Percentiles rank a stretch among this genome's conserved stretches.
Evolutionary conservation across 1,284 basidiomycete species (phyloP).

Genomic region (Inonotus obliquus): DNA sequence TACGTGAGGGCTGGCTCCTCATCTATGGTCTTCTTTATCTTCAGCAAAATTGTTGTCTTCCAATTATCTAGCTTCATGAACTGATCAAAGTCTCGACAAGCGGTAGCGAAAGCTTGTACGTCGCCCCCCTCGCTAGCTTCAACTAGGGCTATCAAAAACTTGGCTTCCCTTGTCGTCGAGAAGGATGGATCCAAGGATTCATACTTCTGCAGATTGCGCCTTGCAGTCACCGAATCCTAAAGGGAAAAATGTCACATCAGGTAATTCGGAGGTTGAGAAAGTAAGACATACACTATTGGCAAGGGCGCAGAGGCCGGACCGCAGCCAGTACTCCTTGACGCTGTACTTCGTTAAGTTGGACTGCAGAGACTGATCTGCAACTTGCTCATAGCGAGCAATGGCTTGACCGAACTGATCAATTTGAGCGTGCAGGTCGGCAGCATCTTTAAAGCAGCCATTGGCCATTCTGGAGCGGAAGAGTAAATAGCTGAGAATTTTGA

Average conservation of each 20-base stretch:
- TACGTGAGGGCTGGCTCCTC: slow-evolving; percentile 49
- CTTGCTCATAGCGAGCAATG: slow-evolving; percentile 85
- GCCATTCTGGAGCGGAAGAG: slow-evolving; percentile 65
- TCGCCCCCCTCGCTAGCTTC: slow-evolving; percentile 82
- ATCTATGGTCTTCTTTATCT: slow-evolving; percentile 79
- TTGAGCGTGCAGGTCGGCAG: slow-evolving; percentile 92
- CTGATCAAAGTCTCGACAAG: slow-evolving; percentile 82
- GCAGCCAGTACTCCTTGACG: slow-evolving; percentile 97
- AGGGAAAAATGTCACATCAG: slow-evolving; percentile 6
- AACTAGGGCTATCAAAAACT: slow-evolving; percentile 74
- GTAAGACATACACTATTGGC: slow-evolving; percentile 71
- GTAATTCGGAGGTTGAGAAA: background rate
- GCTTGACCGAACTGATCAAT: slow-evolving; percentile 83
- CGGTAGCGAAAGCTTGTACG: slow-evolving; percentile 71
- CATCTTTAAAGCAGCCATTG: slow-evolving; percentile 93
- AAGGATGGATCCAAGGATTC: slow-evolving; percentile 77
- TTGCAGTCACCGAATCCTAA: slow-evolving; percentile 84
- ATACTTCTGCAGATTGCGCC: slow-evolving; percentile 75
- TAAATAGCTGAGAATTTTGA: slow-evolving; percentile 2
- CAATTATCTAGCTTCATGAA: slow-evolving; percentile 90
- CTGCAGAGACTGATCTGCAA: slow-evolving; percentile 81
- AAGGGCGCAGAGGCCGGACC: slow-evolving; percentile 83
- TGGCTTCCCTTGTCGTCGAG: slow-evolving; percentile 82
- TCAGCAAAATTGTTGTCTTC: slow-evolving; percentile 87
- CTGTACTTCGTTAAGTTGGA: slow-evolving; percentile 95